Evolutionary conservation across 768 basidiomycete genomes (phyloP), one percentile per base, ranked within the genome.

Genomic region (Guyanaporus albipodus): DNA sequence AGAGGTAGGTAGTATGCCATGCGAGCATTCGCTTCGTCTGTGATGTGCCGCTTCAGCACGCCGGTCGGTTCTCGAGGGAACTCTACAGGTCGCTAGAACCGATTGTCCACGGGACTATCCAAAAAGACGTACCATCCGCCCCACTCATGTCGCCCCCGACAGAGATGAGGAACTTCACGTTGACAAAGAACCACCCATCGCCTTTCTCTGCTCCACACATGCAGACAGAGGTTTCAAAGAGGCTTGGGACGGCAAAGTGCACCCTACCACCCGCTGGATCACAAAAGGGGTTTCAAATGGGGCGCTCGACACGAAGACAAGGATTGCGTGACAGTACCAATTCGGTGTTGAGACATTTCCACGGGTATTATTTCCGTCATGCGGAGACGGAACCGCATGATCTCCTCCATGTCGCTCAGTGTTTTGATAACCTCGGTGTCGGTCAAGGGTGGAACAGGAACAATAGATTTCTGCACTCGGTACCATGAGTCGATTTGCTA

Each of bases 111-210:
- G 18, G 8, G 35, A 12, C 17, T 22, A 32, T 12, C 10, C 19
- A 28, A 28, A 24, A 15, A 23, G 9, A 49, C 57, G 18, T 52
- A 83, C 87, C 85, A 76, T 89, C 82, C 46, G 82, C 69, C 11
- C 80, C 80, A 28, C 83, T 85, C 32, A 80, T 69, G 60, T 88
- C 87, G 11, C 88, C 87, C 14, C 83, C 83, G 6, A 89, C 75
- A 26, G 68, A 80, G 35, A 91, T 78, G 23, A 85, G 69, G 57
- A 91, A 91, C 57, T 85, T 82, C 0, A 86, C 83, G 48, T 79
- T 70, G 18, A 88, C 83, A 52, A 91, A 85, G 66, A 93, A 93
- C 92, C 92, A 96, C 2, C 84, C 82, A 50, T 89, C 87, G 37
- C 77, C 72, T 50, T 72, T 69, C 49, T 80, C 75, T 17, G 79